Evolutionary conservation across 495 filamentous ascomycete species (phyloP).

Genomic region (Hamigera avellanea): DNA sequence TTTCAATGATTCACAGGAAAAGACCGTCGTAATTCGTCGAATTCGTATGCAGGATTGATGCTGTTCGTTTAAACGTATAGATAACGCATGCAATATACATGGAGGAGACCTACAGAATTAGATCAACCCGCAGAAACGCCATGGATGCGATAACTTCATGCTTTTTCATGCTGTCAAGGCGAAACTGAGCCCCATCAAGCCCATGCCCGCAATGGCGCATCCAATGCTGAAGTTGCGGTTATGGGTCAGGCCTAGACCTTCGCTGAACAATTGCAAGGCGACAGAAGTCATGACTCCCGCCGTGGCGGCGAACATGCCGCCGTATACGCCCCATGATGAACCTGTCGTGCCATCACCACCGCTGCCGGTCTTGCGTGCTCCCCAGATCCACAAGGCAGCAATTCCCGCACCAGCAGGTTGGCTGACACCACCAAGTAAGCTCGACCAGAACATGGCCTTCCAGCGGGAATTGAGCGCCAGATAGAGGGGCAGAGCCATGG

Average conservation of each 20-base stretch:
- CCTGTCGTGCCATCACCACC: conserved; percentile 32
- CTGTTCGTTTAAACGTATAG: too few species aligned
- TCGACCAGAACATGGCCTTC: conserved; percentile 76
- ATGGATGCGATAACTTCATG: too few species aligned
- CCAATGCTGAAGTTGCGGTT: conserved; percentile 65
- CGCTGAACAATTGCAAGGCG: conserved; percentile 76
- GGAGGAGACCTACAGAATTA: too few species aligned
- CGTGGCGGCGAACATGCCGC: conserved; percentile 77
- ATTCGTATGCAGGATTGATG: too few species aligned
- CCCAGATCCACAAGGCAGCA: conserved; percentile 72
- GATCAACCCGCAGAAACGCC: too few species aligned
- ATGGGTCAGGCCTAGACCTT: conserved; percentile 74
- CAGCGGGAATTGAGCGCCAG: conserved; percentile 66
- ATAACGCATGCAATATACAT: too few species aligned
- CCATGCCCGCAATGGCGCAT: conserved; percentile 87
- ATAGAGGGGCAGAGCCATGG: conserved; percentile 83
- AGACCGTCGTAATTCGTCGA: too few species aligned
- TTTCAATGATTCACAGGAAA: too few species aligned
- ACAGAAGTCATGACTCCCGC: conserved; percentile 94
- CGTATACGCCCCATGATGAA: conserved; percentile 65
- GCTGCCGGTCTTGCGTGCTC: conserved; percentile 33
- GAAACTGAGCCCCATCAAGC: conserved; percentile 72
- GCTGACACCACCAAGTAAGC: conserved; percentile 69
- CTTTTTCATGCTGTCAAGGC: conserved; percentile 54
- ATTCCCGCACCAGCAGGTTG: conserved; percentile 80